Percentiles rank a stretch among this genome's conserved stretches.
Conservation (phyloP, 2,329 filamentous ascomycete genomes). For the Cladosporium halotolerans region DNA sequence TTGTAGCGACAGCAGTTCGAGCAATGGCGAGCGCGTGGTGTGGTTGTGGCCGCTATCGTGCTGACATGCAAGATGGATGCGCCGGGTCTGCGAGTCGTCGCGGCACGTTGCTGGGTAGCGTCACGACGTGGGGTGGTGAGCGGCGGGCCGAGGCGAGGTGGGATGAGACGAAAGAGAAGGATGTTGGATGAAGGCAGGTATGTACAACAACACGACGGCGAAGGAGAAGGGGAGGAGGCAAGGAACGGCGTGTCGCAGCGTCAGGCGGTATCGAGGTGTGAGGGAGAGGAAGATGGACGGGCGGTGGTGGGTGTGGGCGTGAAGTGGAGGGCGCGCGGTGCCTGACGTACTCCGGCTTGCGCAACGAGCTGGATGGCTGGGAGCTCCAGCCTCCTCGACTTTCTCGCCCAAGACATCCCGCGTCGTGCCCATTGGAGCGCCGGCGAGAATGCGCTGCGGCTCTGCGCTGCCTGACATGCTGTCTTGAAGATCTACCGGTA, state of each 20-base stretch:
- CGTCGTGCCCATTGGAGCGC: neutral
- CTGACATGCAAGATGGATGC: conserved; percentile 1
- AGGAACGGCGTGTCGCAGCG: neutral
- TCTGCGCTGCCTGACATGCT: neutral
- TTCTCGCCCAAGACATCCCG: neutral
- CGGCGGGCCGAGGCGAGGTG: neutral
- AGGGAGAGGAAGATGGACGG: neutral
- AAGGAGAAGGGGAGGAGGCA: neutral
- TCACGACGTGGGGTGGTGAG: neutral
- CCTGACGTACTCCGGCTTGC: neutral
- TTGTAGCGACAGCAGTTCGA: neutral
- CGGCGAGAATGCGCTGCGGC: neutral
- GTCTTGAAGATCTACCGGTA: conserved; percentile 11
- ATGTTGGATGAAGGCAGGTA: neutral
- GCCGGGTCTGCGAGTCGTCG: neutral
- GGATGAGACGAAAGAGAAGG: neutral
- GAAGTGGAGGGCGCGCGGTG: neutral
- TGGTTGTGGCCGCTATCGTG: neutral
- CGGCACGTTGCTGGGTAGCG: conserved; percentile 4
- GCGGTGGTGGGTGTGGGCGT: neutral
- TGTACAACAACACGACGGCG: neutral
- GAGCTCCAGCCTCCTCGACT: neutral
- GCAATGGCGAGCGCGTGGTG: neutral
- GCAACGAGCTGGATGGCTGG: neutral
- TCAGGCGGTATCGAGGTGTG: neutral